Evolutionary conservation across 495 filamentous ascomycete species (phyloP).

Genomic region (Trichoderma erinaceum): DNA sequence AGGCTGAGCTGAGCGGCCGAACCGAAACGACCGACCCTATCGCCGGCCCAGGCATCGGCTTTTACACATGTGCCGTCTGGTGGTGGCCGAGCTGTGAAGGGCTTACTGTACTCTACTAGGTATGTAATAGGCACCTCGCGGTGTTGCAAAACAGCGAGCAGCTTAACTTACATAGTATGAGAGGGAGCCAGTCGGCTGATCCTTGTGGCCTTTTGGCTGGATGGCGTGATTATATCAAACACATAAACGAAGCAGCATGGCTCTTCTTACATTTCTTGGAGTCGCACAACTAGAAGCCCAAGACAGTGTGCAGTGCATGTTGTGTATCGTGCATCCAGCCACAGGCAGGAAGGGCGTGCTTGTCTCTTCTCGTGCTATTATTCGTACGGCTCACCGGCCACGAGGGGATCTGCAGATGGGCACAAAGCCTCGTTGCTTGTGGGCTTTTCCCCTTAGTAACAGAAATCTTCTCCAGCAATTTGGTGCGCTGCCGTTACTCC

Average conservation of each 20-base stretch:
- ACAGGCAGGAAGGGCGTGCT: background rate
- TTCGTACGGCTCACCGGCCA: background rate
- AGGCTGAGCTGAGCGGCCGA: background rate
- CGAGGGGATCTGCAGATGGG: background rate
- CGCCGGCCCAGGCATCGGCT: background rate
- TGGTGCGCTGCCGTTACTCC: background rate
- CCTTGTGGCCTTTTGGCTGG: background rate
- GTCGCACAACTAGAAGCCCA: too few relatives aligned
- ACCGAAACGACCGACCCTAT: constrained; percentile 6
- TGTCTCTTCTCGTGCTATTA: background rate
- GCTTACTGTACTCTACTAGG: background rate
- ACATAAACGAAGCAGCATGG: background rate
- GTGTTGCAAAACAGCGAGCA: background rate
- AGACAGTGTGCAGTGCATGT: too few relatives aligned
- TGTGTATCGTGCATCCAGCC: background rate
- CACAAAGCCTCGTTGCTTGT: too few relatives aligned
- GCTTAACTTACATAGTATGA: background rate
- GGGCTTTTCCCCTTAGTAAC: too few relatives aligned
- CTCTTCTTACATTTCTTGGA: background rate
- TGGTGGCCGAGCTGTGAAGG: background rate
- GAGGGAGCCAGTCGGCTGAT: constrained; percentile 6
- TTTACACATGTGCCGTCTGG: background rate
- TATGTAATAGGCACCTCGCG: background rate
- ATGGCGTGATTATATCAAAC: background rate
- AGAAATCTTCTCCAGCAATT: too few relatives aligned